Percentiles rank a stretch among this genome's conserved stretches.
phyloP scores from a whole-genome alignment of 768 basidiomycete genomes.

The Mycena maculata region DNA sequence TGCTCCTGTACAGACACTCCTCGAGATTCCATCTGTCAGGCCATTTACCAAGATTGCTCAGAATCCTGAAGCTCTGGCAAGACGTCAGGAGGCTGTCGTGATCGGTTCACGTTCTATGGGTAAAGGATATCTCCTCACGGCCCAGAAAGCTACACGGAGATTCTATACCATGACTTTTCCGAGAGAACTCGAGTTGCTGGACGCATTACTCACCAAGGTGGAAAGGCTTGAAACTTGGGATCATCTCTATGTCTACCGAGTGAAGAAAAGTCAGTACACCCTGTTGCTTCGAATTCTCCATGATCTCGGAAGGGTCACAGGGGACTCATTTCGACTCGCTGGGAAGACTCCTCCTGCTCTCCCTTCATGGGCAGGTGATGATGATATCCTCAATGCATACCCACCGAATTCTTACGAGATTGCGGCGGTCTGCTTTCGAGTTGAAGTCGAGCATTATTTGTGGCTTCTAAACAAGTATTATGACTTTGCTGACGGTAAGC shows the following conservation, averaged over 20 bases:
- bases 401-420: background rate
- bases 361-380: background rate
- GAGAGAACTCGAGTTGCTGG: background rate
- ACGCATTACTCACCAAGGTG: background rate
- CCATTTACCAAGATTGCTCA: background rate
- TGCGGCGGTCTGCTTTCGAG: background rate
- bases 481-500: background rate
- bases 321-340: background rate
- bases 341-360: background rate
- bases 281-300: background rate
- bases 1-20: too few species aligned
- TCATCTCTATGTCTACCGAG: background rate
- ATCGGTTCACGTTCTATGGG: background rate
- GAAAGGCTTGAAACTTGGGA: background rate
- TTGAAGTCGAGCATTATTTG: conserved; percentile 12
- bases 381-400: conserved; percentile 8
- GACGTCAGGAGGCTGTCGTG: background rate
- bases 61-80: background rate
- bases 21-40: background rate
- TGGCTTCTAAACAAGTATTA: conserved; percentile 1
- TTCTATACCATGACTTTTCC: background rate
- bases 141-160: background rate
- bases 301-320: background rate
- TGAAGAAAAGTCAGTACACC: background rate
- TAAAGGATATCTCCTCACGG: background rate